These are phyloP conservation scores for Rossbeevera mucosa DNA, from an alignment of 768 basidiomycete genomes.

Conservation along the genomic window DNA sequence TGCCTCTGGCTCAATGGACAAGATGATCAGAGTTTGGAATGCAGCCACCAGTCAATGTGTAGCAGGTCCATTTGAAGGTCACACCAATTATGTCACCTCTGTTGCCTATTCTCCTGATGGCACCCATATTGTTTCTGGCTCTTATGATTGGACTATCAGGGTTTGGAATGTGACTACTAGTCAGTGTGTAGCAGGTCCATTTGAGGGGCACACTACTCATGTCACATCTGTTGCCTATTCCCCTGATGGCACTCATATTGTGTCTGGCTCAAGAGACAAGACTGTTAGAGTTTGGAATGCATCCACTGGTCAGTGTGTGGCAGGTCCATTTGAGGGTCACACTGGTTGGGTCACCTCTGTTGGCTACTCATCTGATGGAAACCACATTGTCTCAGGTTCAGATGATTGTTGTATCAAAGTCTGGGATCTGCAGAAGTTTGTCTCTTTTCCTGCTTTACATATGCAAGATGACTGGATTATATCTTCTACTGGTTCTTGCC, in stretches of 20 bases:
- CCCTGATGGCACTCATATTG: no score
- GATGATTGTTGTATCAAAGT: no score
- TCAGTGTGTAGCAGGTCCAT: neutral
- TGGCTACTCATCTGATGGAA: no score
- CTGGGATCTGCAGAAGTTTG: no score
- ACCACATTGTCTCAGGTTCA: no score
- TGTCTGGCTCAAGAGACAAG: neutral
- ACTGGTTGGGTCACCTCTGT: no score
- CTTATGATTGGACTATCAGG: neutral
- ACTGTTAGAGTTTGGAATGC: constrained; percentile 17
- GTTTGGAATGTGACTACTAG: neutral
- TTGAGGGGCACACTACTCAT: no score
- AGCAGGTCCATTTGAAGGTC: neutral
- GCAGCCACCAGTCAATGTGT: no score
- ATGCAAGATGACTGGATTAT: no score
- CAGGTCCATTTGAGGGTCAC: constrained; percentile 1
- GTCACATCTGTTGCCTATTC: no score
- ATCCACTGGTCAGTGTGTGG: constrained; percentile 2
- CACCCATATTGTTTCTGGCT: neutral
- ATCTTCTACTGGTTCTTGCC: no score
- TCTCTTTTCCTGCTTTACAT: no score
- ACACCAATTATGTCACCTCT: neutral
- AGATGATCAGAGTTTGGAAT: neutral
- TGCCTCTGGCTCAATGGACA: neutral
- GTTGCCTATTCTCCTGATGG: neutral